Evolutionary conservation across 257 asterid species (phyloP).

Genomic region (Solanum acaule): DNA sequence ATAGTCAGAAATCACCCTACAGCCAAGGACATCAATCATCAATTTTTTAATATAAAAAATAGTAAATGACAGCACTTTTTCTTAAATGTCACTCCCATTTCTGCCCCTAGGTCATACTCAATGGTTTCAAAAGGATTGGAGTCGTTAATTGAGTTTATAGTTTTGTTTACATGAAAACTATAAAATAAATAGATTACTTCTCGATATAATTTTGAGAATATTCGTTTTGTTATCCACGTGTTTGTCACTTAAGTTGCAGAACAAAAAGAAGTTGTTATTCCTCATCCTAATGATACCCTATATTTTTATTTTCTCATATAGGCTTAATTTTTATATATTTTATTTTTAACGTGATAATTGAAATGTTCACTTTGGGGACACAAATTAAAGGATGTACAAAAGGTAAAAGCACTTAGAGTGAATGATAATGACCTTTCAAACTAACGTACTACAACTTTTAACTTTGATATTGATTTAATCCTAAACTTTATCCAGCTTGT

Average conservation of each 20-base stretch:
- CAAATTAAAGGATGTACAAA: background rate
- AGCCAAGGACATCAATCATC: slow-evolving; percentile 1
- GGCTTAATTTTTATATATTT: background rate
- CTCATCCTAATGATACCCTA: background rate
- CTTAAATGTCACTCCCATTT: background rate
- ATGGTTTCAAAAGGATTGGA: background rate
- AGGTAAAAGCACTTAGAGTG: background rate
- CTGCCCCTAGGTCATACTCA: background rate
- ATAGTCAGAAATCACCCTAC: background rate
- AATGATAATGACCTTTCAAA: background rate
- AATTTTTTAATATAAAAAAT: background rate
- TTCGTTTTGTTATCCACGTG: background rate
- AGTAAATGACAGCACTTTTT: background rate
- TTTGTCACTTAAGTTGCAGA: background rate
- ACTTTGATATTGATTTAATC: background rate
- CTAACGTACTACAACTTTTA: background rate
- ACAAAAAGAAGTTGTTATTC: background rate
- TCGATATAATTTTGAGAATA: background rate
- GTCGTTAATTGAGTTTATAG: background rate
- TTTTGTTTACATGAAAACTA: too few relatives aligned
- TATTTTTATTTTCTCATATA: background rate
- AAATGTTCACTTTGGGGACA: background rate
- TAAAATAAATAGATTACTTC: background rate
- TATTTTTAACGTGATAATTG: background rate
- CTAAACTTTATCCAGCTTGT: background rate